Percentiles rank a stretch among this genome's conserved stretches.
phyloP scores from a whole-genome alignment of 805 yeast species.

The Spathaspora gorwiae region DNA sequence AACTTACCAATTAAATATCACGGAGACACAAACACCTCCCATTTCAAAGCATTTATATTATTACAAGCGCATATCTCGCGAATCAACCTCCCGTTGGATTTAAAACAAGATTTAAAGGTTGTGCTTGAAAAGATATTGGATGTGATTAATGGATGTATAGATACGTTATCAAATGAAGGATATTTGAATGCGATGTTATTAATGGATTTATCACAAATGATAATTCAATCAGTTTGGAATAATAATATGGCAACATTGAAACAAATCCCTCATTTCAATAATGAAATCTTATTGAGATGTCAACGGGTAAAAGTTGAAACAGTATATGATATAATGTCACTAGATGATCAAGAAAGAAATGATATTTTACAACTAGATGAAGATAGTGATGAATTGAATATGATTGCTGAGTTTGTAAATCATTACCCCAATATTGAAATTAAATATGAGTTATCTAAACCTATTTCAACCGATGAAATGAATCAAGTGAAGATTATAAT shows the following conservation, averaged over 20 bases:
- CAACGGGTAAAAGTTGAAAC: slow-evolving; percentile 52
- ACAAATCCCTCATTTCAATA: slow-evolving; percentile 70
- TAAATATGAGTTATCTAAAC: slow-evolving; percentile 43
- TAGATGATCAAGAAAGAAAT: slow-evolving; percentile 75
- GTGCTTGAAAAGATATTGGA: slow-evolving; percentile 43
- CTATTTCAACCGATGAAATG: slow-evolving; percentile 44
- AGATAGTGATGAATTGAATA: slow-evolving; percentile 45
- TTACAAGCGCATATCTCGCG: slow-evolving; percentile 81
- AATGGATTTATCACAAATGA: slow-evolving; percentile 86
- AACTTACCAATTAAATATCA: slow-evolving; percentile 58
- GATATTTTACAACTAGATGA: slow-evolving; percentile 48
- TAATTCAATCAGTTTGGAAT: slow-evolving; percentile 83
- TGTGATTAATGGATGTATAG: slow-evolving; percentile 65
- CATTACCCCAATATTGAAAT: slow-evolving; percentile 83
- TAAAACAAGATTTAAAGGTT: slow-evolving; percentile 50
- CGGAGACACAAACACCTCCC: slow-evolving; percentile 35
- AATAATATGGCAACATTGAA: slow-evolving; percentile 52
- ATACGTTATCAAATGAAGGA: slow-evolving; percentile 77
- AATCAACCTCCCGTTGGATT: slow-evolving; percentile 52
- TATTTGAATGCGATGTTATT: slow-evolving; percentile 70
- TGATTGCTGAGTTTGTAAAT: slow-evolving; percentile 85
- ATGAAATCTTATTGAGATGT: slow-evolving; percentile 52
- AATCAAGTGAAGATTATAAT: slow-evolving; percentile 45
- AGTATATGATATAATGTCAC: slow-evolving; percentile 72
- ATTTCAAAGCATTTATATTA: slow-evolving; percentile 68